phyloP scores from a whole-genome alignment of 768 basidiomycete genomes.

The Artomyces pyxidatus region DNA sequence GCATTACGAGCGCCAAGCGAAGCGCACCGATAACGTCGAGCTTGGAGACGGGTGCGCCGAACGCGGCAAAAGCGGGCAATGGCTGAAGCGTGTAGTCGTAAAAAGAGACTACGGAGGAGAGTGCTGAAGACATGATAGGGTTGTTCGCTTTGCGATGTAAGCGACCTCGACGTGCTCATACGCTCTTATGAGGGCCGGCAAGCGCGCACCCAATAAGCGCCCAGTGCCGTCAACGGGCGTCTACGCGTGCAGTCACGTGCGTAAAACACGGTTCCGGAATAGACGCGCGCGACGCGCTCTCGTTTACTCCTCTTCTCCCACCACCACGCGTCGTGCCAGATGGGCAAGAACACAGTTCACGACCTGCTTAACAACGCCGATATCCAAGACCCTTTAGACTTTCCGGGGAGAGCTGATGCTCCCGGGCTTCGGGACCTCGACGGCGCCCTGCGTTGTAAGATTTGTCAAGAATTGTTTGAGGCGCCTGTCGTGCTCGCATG shows the following conservation, averaged over 20 bases:
- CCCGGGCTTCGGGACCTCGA: constrained; percentile 27
- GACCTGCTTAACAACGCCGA: constrained; percentile 9
- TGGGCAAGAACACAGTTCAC: constrained; percentile 7
- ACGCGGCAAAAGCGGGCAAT: constrained; percentile 7
- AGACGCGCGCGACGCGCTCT: not conserved
- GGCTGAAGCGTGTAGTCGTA: constrained; percentile 14
- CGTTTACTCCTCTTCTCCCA: too few relatives aligned
- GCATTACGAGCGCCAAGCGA: constrained; percentile 14
- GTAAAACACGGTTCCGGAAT: not conserved
- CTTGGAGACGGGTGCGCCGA: constrained; percentile 8
- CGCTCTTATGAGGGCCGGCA: not conserved
- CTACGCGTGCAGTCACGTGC: not conserved
- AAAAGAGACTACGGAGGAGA: constrained; percentile 10
- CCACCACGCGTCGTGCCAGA: not conserved
- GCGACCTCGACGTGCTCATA: not conserved
- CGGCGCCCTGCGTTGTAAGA: constrained; percentile 28
- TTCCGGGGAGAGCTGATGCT: constrained; percentile 18
- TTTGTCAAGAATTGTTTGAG: constrained; percentile 31
- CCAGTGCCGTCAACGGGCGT: not conserved
- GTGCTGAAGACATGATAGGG: constrained; percentile 8
- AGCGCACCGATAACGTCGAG: constrained; percentile 13
- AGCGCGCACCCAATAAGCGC: not conserved
- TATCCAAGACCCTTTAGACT: constrained; percentile 28
- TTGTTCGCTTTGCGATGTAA: not conserved
- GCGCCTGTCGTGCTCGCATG: constrained; percentile 32